A percentile compares a stretch with the other conserved stretches of the same genome.
Conservation (phyloP, 1,139 yeast genomes). For the Yamadazyma triangularis region DNA sequence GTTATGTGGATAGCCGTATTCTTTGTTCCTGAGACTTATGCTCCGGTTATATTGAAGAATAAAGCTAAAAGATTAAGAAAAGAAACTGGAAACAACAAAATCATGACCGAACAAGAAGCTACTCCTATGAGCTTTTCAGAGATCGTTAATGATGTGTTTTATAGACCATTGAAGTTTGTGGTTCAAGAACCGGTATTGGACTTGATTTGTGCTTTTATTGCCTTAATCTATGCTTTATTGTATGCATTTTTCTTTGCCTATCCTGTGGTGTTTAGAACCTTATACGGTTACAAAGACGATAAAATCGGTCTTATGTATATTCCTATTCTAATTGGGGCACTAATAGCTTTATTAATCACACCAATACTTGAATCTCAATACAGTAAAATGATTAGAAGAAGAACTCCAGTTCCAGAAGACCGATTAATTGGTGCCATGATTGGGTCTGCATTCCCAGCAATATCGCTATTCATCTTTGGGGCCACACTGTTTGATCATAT, state of each 20-base stretch:
- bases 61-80: constrained; percentile 69
- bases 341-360: constrained; percentile 65
- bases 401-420: constrained; percentile 82
- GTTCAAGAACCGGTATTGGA: constrained; percentile 81
- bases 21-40: constrained; percentile 81
- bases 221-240: constrained; percentile 77
- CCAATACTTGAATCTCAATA: constrained; percentile 66
- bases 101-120: constrained; percentile 91
- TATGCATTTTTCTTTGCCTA: constrained; percentile 92
- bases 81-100: constrained; percentile 74
- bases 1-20: constrained; percentile 65
- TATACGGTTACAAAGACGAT: constrained; percentile 66
- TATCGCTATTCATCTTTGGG: constrained; percentile 82
- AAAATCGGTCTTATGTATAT: constrained; percentile 78
- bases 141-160: constrained; percentile 59
- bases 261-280: constrained; percentile 66
- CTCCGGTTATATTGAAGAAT: constrained; percentile 75
- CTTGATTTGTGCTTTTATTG: constrained; percentile 78
- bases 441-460: constrained; percentile 87
- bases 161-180: constrained; percentile 72
- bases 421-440: constrained; percentile 83
- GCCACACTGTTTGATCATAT: constrained; percentile 78
- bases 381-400: constrained; percentile 42
- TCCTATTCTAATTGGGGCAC: constrained; percentile 85
- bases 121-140: constrained; percentile 63